phyloP scores from a whole-genome alignment of 2,329 filamentous ascomycete species.

The Grosmannia serpens region DNA sequence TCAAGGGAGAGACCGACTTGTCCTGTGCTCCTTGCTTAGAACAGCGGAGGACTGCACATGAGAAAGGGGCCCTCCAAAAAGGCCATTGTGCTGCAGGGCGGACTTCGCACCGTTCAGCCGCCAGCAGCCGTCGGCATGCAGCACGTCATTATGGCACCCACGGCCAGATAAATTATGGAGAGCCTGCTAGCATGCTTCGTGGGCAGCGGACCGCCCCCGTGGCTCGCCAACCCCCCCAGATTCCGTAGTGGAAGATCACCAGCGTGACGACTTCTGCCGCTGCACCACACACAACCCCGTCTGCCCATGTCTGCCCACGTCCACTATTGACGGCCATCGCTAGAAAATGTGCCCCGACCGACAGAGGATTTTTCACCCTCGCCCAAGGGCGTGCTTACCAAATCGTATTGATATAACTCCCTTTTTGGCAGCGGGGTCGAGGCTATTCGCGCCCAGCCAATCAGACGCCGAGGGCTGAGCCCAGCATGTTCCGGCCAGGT shows the following conservation, averaged over 20 bases:
- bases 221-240: background rate
- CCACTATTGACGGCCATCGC: background rate
- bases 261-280: too few species aligned
- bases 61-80: too few species aligned
- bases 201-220: background rate
- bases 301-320: too few species aligned
- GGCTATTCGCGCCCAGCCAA: slow-evolving; percentile 2
- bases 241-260: too few species aligned
- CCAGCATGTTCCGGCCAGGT: slow-evolving; percentile 1
- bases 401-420: slow-evolving; percentile 8
- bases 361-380: too few species aligned
- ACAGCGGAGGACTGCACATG: background rate
- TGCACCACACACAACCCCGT: too few species aligned
- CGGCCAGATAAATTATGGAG: too few species aligned
- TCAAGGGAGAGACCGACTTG: background rate
- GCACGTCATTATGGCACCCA: too few species aligned
- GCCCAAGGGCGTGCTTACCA: background rate
- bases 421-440: slow-evolving; percentile 10
- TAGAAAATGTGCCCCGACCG: too few species aligned
- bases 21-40: background rate
- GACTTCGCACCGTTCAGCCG: too few species aligned
- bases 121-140: too few species aligned
- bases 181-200: background rate
- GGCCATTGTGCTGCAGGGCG: too few species aligned
- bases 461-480: background rate